phyloP scores from a whole-genome alignment of 108 stramenopile genomes.

The Skeletonema costatum region DNA sequence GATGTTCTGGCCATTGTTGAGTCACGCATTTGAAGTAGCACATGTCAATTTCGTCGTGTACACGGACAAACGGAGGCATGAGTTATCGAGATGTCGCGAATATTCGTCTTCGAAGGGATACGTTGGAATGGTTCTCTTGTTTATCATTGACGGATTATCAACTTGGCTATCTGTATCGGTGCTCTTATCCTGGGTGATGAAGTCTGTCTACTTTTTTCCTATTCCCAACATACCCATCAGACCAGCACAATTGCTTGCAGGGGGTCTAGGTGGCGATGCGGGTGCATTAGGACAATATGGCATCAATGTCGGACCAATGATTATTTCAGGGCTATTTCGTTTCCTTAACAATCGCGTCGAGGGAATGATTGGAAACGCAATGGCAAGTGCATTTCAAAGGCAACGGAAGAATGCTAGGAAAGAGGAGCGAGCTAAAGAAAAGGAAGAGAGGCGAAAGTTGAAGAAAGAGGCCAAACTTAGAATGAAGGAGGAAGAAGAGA shows the following conservation, averaged over 20 bases:
- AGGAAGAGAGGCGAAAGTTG: constrained; percentile 23
- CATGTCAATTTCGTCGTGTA: constrained; percentile 84
- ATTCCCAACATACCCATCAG: constrained; percentile 68
- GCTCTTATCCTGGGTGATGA: constrained; percentile 75
- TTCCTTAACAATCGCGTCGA: constrained; percentile 67
- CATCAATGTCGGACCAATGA: constrained; percentile 88
- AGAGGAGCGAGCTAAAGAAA: constrained; percentile 42
- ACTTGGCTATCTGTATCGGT: constrained; percentile 79
- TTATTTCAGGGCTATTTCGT: constrained; percentile 75
- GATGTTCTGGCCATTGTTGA: constrained; percentile 73
- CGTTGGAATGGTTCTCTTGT: constrained; percentile 68
- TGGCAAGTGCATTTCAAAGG: constrained; percentile 59
- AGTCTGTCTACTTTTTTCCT: constrained; percentile 79
- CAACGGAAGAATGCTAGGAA: constrained; percentile 39
- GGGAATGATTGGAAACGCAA: constrained; percentile 64
- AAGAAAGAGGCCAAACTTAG: constrained; percentile 1
- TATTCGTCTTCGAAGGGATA: constrained; percentile 52
- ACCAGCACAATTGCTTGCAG: constrained; percentile 78
- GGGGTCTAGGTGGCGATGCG: constrained; percentile 49
- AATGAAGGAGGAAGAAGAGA: constrained; percentile 10
- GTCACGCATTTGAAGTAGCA: constrained; percentile 62
- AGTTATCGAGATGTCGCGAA: constrained; percentile 67
- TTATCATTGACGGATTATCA: constrained; percentile 64
- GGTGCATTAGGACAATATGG: constrained; percentile 68
- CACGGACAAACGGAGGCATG: constrained; percentile 69